A percentile compares a stretch with the other conserved stretches of the same genome.
Evolutionary conservation across 495 filamentous ascomycete genomes (phyloP).

Genomic region (Tetracladium setigerum): DNA sequence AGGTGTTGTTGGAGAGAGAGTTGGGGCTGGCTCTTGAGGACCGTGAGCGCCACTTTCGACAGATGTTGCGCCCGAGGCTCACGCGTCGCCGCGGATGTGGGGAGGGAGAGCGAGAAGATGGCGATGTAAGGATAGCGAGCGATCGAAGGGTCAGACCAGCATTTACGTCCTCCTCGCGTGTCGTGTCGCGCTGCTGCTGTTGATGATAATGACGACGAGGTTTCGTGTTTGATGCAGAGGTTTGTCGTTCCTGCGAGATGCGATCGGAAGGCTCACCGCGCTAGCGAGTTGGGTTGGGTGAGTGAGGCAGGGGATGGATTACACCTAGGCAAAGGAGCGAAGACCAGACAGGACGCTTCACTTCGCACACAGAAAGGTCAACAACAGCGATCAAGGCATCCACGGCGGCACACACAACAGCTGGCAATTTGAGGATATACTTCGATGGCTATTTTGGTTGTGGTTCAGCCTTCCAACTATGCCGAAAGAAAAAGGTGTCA

Average conservation of each 20-base stretch:
- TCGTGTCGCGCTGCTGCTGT: not conserved
- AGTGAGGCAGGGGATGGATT: not conserved
- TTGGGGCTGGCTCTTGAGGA: slow-evolving; percentile 15
- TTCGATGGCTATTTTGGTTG: too few relatives aligned
- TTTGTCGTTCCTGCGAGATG: not conserved
- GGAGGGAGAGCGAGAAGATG: slow-evolving; percentile 1
- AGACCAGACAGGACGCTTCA: too few relatives aligned
- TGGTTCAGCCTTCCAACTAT: too few relatives aligned
- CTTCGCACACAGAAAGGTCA: too few relatives aligned
- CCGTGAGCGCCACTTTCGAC: slow-evolving; percentile 21
- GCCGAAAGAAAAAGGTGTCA: too few relatives aligned
- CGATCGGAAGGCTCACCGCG: too few relatives aligned
- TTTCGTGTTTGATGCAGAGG: not conserved
- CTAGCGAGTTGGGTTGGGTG: too few relatives aligned
- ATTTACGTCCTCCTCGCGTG: slow-evolving; percentile 3
- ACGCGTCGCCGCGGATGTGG: slow-evolving; percentile 2
- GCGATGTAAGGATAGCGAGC: slow-evolving; percentile 10
- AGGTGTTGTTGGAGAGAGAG: slow-evolving; percentile 19
- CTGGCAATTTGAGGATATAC: too few relatives aligned
- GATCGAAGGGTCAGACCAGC: not conserved
- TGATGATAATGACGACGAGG: not conserved
- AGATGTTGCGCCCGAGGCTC: slow-evolving; percentile 15
- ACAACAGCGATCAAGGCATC: too few relatives aligned
- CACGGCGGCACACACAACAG: too few relatives aligned
- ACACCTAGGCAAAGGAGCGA: too few relatives aligned